Percentiles rank a stretch among this genome's conserved stretches.
These are phyloP conservation scores for Lippia alba DNA, from an alignment of 305 asterid species.

Conservation along the genomic window DNA sequence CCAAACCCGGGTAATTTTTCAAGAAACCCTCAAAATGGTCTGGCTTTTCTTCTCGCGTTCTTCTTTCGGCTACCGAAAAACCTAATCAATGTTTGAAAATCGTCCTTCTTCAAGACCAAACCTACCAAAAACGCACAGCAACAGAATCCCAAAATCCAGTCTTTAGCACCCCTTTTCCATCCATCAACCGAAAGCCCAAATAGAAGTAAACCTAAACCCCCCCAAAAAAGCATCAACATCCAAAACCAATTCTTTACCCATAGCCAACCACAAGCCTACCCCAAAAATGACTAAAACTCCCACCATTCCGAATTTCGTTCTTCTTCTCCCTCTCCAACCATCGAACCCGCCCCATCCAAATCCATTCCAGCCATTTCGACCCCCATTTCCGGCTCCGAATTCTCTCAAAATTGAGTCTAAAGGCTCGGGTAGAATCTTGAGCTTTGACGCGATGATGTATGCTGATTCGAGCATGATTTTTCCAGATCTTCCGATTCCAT, in stretches of 20 bases:
- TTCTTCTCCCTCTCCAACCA: slow-evolving; percentile 59
- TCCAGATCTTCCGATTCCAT: slow-evolving; percentile 51
- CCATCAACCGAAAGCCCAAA: slow-evolving; percentile 63
- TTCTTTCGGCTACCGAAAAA: slow-evolving; percentile 39
- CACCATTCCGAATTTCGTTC: slow-evolving; percentile 43
- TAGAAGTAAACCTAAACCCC: slow-evolving; percentile 50
- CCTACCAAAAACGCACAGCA: slow-evolving; percentile 68
- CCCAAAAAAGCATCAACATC: slow-evolving; percentile 46
- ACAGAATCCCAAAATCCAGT: slow-evolving; percentile 75
- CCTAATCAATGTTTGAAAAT: slow-evolving; percentile 43
- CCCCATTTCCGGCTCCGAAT: slow-evolving; percentile 64
- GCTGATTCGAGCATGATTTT: slow-evolving; percentile 65
- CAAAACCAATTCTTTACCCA: slow-evolving; percentile 49
- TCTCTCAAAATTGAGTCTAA: slow-evolving; percentile 59
- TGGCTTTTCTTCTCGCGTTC: slow-evolving; percentile 48
- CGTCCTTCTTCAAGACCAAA: slow-evolving; percentile 51
- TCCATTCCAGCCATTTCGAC: slow-evolving; percentile 60
- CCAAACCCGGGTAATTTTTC: neutral
- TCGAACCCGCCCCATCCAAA: slow-evolving; percentile 62
- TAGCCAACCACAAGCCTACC: slow-evolving; percentile 51
- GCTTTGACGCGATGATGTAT: slow-evolving; percentile 62
- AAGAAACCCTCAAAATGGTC: slow-evolving; percentile 41
- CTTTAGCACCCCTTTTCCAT: slow-evolving; percentile 61
- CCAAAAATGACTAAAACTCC: slow-evolving; percentile 48
- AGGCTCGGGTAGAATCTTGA: slow-evolving; percentile 74